Evolutionary conservation across 331 rosid genomes (phyloP), one percentile per base, ranked within the genome.

Genomic region (Acacia pycnantha): DNA sequence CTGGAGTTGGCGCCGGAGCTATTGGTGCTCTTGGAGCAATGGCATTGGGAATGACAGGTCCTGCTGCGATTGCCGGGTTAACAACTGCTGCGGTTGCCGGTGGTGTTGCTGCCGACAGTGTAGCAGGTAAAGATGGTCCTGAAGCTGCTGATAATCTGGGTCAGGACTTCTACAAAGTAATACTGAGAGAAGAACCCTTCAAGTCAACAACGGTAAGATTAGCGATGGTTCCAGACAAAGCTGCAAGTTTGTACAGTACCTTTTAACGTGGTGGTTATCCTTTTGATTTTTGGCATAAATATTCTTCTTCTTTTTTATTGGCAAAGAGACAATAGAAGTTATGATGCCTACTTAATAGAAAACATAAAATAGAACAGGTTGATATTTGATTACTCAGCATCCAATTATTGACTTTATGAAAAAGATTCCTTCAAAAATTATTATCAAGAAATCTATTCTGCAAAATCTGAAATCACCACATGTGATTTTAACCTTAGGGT

Each of bases 131-230:
- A 81, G 93, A 91, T 88, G 99, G 90, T 70, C 86, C 98, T 29
- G 84, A 90, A 64, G 97, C 90, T 43, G 97, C 91, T 78, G 90
- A 88, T 83, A 83, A 85, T 56, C 86, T 95, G 58, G 98, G 99
- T 37, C 81, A 90, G 33, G 97, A 92, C 84, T 95, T 95, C 81
- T 95, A 95, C 92, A 92, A 86, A 73, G 90, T 92, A 74, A 47
- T 92, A 61, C 93, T 95, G 79, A 88, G 84, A 81, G 97, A 95
- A 85, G 99, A 93, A 79, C 99, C 98, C 69, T 95, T 93, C 94
- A 95, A 90, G 88, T 95, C 99, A 78, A 90, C 97, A 74, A 89
- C 94, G 67, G 99, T 95, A 89, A 85, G 95, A 83, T 44, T 62
- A 72, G 33, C 54, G 15, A 51, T 18, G 66, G 15, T 58, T 80